Evolutionary conservation across 1,284 basidiomycete genomes (phyloP).

Genomic region (Ceratobasidium theobromae): DNA sequence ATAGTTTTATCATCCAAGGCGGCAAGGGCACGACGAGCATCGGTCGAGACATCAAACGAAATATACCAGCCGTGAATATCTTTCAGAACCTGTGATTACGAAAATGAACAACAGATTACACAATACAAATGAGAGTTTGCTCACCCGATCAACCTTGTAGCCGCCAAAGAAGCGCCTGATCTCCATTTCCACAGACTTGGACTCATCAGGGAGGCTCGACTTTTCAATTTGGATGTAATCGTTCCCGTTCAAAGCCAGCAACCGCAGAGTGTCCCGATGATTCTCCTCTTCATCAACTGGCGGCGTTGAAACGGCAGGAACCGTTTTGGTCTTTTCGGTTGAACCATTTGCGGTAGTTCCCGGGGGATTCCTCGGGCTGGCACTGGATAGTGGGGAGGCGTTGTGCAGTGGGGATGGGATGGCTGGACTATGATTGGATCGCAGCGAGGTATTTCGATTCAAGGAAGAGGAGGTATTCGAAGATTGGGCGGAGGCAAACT

Average conservation of each 20-base stretch:
- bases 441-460: background rate
- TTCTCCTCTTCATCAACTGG: constrained; percentile 45
- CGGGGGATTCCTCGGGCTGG: background rate
- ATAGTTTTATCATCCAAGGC: constrained; percentile 38
- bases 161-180: constrained; percentile 46
- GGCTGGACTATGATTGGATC: constrained; percentile 9
- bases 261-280: constrained; percentile 47
- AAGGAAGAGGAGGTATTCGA: background rate
- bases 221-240: constrained; percentile 62
- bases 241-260: constrained; percentile 59
- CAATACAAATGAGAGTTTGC: constrained; percentile 37
- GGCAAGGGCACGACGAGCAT: constrained; percentile 52
- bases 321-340: constrained; percentile 12
- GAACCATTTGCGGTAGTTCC: background rate
- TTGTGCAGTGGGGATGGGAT: constrained; percentile 28
- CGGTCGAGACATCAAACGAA: constrained; percentile 60
- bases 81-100: constrained; percentile 55
- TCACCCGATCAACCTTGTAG: constrained; percentile 66
- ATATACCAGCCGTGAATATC: constrained; percentile 69
- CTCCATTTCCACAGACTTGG: constrained; percentile 26
- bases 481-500: background rate
- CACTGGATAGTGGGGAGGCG: constrained; percentile 9
- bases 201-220: constrained; percentile 39
- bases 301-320: background rate
- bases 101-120: constrained; percentile 22